A percentile compares a stretch with the other conserved stretches of the same genome.
Conservation (phyloP, 257 asterid species). For the Capsicum rhomboideum region DNA sequence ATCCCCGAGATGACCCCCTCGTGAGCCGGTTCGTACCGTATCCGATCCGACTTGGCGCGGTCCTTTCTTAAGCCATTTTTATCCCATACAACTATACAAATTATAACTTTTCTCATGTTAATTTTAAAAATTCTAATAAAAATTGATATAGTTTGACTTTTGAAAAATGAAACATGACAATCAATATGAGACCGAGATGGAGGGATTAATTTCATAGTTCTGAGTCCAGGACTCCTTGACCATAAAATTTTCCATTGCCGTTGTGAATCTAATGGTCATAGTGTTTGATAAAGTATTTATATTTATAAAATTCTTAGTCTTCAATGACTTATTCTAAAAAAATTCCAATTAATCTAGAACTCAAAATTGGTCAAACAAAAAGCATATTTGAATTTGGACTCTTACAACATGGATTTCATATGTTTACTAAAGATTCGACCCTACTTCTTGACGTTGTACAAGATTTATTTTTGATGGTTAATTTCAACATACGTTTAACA, state of each 20-base stretch:
- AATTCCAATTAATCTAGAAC: background rate
- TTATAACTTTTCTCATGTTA: too few species aligned
- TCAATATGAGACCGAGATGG: background rate
- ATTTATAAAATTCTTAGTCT: background rate
- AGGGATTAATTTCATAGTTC: background rate
- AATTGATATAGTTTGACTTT: background rate
- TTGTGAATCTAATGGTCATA: background rate
- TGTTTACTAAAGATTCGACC: background rate
- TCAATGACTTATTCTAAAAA: background rate
- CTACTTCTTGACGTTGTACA: background rate
- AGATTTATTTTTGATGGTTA: background rate
- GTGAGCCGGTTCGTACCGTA: too few species aligned
- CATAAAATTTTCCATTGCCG: background rate
- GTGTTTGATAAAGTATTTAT: background rate
- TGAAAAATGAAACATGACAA: background rate
- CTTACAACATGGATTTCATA: background rate
- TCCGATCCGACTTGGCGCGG: too few species aligned
- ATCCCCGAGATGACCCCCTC: too few species aligned
- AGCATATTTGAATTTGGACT: background rate
- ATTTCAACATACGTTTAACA: background rate
- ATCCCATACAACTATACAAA: too few species aligned
- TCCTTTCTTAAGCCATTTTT: too few species aligned
- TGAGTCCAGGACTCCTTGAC: too few species aligned
- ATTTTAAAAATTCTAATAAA: too few species aligned
- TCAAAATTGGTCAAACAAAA: background rate